Conservation (phyloP, 148 eudicot genomes). For the Vaccinium vitisidaea region DNA sequence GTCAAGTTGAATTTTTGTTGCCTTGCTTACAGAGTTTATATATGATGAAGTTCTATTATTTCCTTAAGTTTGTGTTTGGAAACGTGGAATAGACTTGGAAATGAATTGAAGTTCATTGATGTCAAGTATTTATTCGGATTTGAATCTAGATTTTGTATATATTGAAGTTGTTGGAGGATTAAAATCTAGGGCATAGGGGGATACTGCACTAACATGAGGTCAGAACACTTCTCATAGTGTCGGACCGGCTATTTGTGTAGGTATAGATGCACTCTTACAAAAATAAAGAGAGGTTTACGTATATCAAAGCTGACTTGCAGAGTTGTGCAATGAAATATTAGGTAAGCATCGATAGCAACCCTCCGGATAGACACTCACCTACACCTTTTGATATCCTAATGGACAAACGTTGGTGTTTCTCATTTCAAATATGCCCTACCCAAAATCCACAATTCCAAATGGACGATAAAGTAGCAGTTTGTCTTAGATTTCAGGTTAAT, state of each 20-base stretch:
- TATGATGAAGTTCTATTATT: background rate
- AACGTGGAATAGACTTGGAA: background rate
- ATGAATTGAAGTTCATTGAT: background rate
- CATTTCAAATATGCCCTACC: background rate
- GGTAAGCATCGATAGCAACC: background rate
- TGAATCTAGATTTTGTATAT: background rate
- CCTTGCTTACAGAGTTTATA: background rate
- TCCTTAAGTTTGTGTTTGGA: background rate
- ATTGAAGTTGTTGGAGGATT: background rate
- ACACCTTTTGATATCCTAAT: background rate
- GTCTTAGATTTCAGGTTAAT: background rate
- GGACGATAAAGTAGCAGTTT: background rate
- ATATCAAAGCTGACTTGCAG: background rate
- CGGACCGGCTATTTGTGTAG: background rate
- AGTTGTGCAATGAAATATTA: background rate
- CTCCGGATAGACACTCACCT: background rate
- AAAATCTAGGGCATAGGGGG: background rate
- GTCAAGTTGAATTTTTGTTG: background rate
- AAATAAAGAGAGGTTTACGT: background rate
- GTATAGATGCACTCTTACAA: background rate
- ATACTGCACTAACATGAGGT: background rate
- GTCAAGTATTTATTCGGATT: background rate
- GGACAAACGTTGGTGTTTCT: background rate
- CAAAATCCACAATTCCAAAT: too few species aligned
- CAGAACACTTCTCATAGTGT: background rate